A percentile compares a stretch with the other conserved stretches of the same genome.
phyloP scores from a whole-genome alignment of 2,329 filamentous ascomycete genomes.

The Cercospora nicotianae region DNA sequence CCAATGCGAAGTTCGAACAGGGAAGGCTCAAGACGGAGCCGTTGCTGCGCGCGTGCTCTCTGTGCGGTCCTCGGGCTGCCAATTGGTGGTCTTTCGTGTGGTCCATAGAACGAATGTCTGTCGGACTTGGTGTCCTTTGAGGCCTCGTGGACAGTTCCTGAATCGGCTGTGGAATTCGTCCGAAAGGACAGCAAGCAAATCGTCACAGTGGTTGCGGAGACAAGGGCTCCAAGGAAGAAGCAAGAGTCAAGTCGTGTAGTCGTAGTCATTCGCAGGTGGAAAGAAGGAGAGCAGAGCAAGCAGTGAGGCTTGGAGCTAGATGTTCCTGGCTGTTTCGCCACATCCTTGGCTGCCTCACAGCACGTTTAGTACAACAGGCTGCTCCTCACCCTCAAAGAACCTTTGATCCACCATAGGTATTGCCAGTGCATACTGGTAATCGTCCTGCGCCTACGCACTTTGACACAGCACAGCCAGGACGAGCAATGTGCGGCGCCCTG shows the following conservation, averaged over 20 bases:
- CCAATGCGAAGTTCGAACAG: not conserved
- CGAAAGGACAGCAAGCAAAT: not conserved
- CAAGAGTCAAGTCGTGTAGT: not conserved
- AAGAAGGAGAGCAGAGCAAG: not conserved
- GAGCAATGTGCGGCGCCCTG: not conserved
- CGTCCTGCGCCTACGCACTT: not conserved
- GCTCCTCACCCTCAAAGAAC: not conserved
- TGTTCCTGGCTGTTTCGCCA: not conserved
- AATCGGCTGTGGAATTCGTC: not conserved
- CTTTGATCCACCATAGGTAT: not conserved
- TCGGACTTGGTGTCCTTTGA: not conserved
- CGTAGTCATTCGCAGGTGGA: not conserved
- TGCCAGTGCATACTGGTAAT: not conserved
- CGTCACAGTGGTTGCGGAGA: not conserved
- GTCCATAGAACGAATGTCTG: not conserved
- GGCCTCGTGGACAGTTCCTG: not conserved
- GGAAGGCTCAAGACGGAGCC: not conserved
- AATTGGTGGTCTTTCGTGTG: not conserved
- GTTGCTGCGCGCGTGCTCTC: not conserved
- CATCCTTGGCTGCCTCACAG: not conserved
- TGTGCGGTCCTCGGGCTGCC: not conserved
- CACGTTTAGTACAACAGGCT: not conserved
- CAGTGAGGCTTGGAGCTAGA: not conserved
- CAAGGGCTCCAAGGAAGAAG: not conserved
- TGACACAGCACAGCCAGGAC: not conserved